These are phyloP conservation scores for Alternaria consortialis DNA, from an alignment of 2,329 filamentous ascomycete genomes.

Conservation along the genomic window DNA sequence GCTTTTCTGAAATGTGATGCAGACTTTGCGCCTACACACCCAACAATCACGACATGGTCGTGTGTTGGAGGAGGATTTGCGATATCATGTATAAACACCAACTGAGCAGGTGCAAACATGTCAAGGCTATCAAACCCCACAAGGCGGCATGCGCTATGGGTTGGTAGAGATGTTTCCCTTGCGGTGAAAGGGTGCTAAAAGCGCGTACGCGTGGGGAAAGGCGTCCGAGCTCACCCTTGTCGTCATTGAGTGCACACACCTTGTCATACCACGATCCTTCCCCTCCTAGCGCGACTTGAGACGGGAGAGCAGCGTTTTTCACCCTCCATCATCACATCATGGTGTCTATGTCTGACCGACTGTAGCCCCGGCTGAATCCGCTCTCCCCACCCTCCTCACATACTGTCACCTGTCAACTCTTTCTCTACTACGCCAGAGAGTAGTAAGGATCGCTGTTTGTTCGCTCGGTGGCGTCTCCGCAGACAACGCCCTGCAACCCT, in stretches of 20 bases:
- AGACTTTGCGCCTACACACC: neutral
- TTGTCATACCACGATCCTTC: slow-evolving; percentile 6
- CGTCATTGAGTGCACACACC: slow-evolving; percentile 22
- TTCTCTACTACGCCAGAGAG: no score
- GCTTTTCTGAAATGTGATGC: slow-evolving; percentile 16
- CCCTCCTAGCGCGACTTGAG: slow-evolving; percentile 12
- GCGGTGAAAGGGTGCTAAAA: slow-evolving; percentile 23
- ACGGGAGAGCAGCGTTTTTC: slow-evolving; percentile 2
- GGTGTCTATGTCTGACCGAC: neutral
- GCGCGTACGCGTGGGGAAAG: neutral
- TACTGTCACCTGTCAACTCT: neutral
- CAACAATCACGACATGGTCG: neutral
- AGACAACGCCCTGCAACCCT: slow-evolving; percentile 1
- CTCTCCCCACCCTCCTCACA: neutral
- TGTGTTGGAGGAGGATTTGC: neutral
- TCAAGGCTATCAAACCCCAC: neutral
- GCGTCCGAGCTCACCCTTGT: slow-evolving; percentile 15
- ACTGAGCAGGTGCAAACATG: neutral
- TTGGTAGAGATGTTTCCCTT: slow-evolving; percentile 16
- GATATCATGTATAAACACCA: neutral
- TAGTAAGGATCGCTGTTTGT: neutral
- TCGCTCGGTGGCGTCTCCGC: slow-evolving; percentile 11
- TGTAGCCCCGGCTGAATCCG: slow-evolving; percentile 11
- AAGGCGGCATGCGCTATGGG: slow-evolving; percentile 22
- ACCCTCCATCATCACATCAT: slow-evolving; percentile 10